These are phyloP conservation scores for Suillus subluteus DNA, from an alignment of 768 basidiomycete genomes.

Conservation along the genomic window DNA sequence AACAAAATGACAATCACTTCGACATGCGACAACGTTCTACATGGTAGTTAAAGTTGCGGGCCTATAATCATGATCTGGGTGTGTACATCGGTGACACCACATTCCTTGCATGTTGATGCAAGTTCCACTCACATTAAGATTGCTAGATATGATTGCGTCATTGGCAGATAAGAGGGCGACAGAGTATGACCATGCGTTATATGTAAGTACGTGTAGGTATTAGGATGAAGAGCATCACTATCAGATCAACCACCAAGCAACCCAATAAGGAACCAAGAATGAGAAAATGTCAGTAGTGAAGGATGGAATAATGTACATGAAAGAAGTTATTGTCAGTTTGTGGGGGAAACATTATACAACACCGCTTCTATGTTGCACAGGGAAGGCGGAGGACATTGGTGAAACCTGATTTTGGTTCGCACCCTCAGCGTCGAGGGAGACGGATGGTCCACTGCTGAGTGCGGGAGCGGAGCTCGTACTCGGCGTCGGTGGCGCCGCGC, in stretches of 20 bases:
- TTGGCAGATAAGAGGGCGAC: not conserved
- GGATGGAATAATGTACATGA: conserved; percentile 28
- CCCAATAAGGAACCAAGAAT: conserved; percentile 29
- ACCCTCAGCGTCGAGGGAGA: conserved; percentile 40
- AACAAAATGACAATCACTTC: too few relatives aligned
- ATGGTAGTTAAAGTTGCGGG: not conserved
- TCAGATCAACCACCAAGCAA: conserved; percentile 21
- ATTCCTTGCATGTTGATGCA: not conserved
- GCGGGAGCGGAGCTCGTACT: conserved; percentile 48
- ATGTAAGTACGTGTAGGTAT: conserved; percentile 10
- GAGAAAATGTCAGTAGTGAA: conserved; percentile 13
- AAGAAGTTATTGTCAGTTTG: conserved; percentile 1
- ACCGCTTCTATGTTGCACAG: conserved; percentile 36
- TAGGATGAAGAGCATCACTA: conserved; percentile 20
- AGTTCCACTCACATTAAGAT: not conserved
- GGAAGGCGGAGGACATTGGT: conserved; percentile 86
- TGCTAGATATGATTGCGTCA: conserved; percentile 2
- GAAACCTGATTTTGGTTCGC: conserved; percentile 57
- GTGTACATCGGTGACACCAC: not conserved
- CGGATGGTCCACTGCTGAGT: conserved; percentile 30
- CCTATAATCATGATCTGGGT: not conserved
- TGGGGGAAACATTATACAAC: conserved; percentile 18
- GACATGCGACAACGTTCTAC: not conserved
- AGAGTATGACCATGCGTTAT: conserved; percentile 8
- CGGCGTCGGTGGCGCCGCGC: conserved; percentile 50